Evolutionary conservation across 805 yeast species (phyloP).

Genomic region (Isabelozyma rhagii): DNA sequence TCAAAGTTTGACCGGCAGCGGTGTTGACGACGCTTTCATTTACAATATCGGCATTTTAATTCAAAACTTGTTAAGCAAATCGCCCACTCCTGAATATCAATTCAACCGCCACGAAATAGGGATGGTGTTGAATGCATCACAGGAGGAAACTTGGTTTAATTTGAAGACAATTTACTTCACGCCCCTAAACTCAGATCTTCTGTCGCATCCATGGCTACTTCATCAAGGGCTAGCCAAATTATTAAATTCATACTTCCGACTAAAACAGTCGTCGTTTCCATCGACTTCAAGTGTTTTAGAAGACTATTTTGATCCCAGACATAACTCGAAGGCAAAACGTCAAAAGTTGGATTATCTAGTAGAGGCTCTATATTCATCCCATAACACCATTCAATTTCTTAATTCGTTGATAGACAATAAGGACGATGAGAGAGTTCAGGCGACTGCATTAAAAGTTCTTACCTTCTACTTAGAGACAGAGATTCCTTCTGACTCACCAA

Average conservation of each 20-base stretch:
- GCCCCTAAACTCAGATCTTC: conserved; percentile 1
- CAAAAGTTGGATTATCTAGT: conserved; percentile 22
- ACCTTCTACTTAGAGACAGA: conserved; percentile 13
- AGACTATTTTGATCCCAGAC: neutral
- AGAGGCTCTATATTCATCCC: conserved; percentile 16
- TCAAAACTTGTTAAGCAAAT: conserved; percentile 15
- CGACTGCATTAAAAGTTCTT: conserved; percentile 13
- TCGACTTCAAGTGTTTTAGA: neutral
- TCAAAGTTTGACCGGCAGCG: conserved; percentile 15
- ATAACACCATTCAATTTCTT: conserved; percentile 19
- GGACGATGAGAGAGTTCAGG: conserved; percentile 8
- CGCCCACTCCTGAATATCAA: conserved; percentile 7
- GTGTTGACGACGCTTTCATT: conserved; percentile 6
- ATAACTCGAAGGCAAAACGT: conserved; percentile 16
- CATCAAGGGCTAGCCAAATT: conserved; percentile 31
- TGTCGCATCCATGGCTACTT: conserved; percentile 39
- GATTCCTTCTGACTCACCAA: neutral
- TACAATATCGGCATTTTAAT: conserved; percentile 20
- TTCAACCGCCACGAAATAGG: conserved; percentile 12
- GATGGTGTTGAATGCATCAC: neutral
- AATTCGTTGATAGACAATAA: conserved; percentile 18
- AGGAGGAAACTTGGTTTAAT: conserved; percentile 21
- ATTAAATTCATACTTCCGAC: conserved; percentile 23
- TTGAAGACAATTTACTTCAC: conserved; percentile 18
- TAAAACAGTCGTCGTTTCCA: conserved; percentile 9